Evolutionary conservation across 345 rosid species (phyloP), one percentile per base, ranked within the genome.

Genomic region (Trapa incisa): DNA sequence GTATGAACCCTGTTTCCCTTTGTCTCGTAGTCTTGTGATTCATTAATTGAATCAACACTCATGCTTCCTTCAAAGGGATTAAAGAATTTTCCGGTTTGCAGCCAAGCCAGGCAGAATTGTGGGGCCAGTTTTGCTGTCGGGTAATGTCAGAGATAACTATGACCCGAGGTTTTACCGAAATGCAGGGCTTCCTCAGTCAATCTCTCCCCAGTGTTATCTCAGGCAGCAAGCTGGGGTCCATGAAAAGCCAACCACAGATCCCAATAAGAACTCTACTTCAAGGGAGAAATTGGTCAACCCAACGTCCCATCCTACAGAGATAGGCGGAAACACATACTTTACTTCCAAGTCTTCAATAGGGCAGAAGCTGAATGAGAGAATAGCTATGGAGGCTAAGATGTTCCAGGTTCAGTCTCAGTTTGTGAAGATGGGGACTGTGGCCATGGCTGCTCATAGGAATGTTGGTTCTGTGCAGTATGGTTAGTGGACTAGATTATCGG

Each of bases 81-180:
- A 65, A 42, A 7, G 37, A 8, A 2, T 5, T 42, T 66, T 36
- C 42, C 60, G 54, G 11, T 71, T 45, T 64, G 50, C 89, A 88
- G 98, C 92, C 67, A 91, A 84, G 77, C 89, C 97, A 32, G 95
- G 97, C 73, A 85, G 92, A 75, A 85, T 82, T 4, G 86, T 93
- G 2, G 98, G 87, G 77, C 81, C 94, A 37, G 81, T 78, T 37
- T 41, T 78, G 70, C 84, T 85, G 29, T 79, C 73, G 57, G 96
- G 90, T 70, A 79, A 73, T 64, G 71, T 75, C 67, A 79, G 87
- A 80, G 89, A 85, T n/a, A 65, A 65, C 43, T 78, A 70, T 35
- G 89, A 82, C 68, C 54, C 82, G 11, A 80, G 84, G 80, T 67
- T 61, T 13, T 77, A 78, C 79, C 73, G 87, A 79, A 87, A 79